Evolutionary conservation across 805 yeast species (phyloP), one percentile per base, ranked within the genome.

Genomic region (Scheffersomyces spartinae): DNA sequence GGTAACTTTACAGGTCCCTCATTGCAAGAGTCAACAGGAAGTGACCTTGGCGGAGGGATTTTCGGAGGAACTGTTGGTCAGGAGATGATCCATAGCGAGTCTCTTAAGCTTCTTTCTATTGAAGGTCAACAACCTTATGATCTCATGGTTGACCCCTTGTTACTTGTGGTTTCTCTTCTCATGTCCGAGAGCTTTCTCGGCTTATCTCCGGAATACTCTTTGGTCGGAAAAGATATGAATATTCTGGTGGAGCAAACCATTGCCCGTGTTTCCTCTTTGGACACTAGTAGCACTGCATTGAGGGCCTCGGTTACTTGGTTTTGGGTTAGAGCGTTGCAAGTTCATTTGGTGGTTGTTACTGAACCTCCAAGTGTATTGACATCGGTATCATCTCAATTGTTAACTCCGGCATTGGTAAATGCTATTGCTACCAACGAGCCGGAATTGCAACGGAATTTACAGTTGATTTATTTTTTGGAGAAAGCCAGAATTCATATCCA

Each of bases 1-100:
- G 50, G 67, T 26, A 86, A 86, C 47, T 82, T 65, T 49, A 82
- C 94, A 0, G 96, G 96, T 6, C 95, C 95, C 4, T 63, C 67
- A 14, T 40, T 71, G 2, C 62, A 64, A 4, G 36, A 56, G 13
- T 49, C 47, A 3, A 38, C 63, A 4, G 40, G 41, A n/a, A n/a
- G n/a, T n/a, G n/a, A n/a, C n/a, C n/a, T n/a, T n/a, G n/a, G n/a
- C n/a, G n/a, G n/a, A n/a, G n/a, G n/a, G n/a, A n/a, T n/a, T n/a
- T n/a, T n/a, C n/a, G n/a, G n/a, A n/a, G n/a, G n/a, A n/a, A n/a
- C n/a, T n/a, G n/a, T n/a, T n/a, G n/a, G n/a, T n/a, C n/a, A n/a
- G 6, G 23, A 26, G 23, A 25, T 28, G 20, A 23, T 45, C 19
- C 55, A 44, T 26, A 19, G 29, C 11, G 57, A 50, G 13, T 51